A percentile compares a stretch with the other conserved stretches of the same genome.
Evolutionary conservation across 257 asterid species (phyloP).

Genomic region (Forsythia suspensa): DNA sequence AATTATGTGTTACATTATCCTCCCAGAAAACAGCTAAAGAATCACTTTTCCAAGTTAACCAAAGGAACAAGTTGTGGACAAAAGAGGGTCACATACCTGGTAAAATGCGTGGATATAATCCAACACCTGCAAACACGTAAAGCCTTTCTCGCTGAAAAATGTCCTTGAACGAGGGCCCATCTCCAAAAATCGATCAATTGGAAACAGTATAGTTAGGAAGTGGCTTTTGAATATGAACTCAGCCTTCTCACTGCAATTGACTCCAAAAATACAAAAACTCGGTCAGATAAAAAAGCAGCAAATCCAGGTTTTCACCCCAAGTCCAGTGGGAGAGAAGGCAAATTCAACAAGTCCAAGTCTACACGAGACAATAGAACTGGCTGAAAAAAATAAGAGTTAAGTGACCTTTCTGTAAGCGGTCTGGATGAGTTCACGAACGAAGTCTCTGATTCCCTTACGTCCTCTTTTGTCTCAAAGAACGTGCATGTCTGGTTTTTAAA

Average conservation of each 20-base stretch:
- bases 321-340: background rate
- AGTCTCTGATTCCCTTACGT: slow-evolving; percentile 62
- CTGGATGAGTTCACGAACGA: slow-evolving; percentile 83
- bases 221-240: slow-evolving; percentile 72
- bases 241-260: slow-evolving; percentile 74
- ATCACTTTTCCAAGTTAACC: background rate
- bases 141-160: slow-evolving; percentile 78
- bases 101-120: slow-evolving; percentile 75
- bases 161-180: slow-evolving; percentile 86
- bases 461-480: slow-evolving; percentile 66
- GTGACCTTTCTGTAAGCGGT: slow-evolving; percentile 84
- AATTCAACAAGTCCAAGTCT: background rate
- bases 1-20: no score
- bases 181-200: slow-evolving; percentile 90
- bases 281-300: slow-evolving; percentile 7
- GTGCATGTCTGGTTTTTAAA: slow-evolving; percentile 45
- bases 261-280: slow-evolving; percentile 6
- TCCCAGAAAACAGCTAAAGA: background rate
- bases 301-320: background rate
- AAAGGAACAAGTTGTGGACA: background rate
- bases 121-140: slow-evolving; percentile 78
- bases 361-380: background rate
- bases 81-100: slow-evolving; percentile 55
- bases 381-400: slow-evolving; percentile 8
- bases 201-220: slow-evolving; percentile 83